Conservation (phyloP, 371 early-diverging fungal genomes). For the Mortierella sp. region DNA sequence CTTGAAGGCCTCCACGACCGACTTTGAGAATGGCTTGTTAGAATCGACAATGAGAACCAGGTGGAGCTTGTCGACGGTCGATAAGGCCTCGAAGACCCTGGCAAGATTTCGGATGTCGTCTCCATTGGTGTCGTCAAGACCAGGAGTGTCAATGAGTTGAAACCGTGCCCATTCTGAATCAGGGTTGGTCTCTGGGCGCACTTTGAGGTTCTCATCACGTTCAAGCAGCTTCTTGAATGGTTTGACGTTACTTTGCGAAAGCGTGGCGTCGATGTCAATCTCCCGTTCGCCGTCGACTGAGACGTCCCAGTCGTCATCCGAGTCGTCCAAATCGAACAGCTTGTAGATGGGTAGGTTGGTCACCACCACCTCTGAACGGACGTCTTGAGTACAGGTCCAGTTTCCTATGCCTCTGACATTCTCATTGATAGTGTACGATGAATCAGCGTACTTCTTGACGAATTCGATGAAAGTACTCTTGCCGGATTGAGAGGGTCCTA, state of each 20-base stretch:
- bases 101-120: no score
- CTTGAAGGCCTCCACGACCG: no score
- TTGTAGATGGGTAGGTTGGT: constrained; percentile 1
- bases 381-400: not conserved
- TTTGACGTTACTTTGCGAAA: not conserved
- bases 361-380: not conserved
- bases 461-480: constrained; percentile 9
- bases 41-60: no score
- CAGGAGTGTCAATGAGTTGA: constrained; percentile 6
- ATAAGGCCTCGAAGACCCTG: no score
- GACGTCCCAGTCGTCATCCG: no score
- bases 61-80: no score
- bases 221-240: not conserved
- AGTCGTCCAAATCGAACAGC: not conserved
- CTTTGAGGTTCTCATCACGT: not conserved
- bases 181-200: not conserved
- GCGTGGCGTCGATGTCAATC: not conserved
- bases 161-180: not conserved
- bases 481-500: constrained; percentile 9
- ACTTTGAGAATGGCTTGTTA: no score
- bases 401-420: not conserved
- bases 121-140: no score
- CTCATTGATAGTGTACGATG: not conserved
- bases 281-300: not conserved
- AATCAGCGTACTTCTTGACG: constrained; percentile 4